These are phyloP conservation scores for Puccinellia tenuiflora DNA, from an alignment of 176 grass and related monocot genomes.

Conservation along the genomic window DNA sequence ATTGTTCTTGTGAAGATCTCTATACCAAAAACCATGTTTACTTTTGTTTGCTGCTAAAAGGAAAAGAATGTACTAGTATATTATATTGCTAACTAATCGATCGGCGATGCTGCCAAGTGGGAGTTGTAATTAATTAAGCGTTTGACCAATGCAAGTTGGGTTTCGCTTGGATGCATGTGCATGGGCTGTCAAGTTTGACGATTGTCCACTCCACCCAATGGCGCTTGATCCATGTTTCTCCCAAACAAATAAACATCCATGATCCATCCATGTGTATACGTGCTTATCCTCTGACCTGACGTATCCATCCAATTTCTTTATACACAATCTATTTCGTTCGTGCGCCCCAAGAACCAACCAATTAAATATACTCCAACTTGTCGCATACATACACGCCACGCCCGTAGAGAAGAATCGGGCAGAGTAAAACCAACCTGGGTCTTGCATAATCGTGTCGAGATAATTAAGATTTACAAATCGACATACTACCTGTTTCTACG, in stretches of 20 bases:
- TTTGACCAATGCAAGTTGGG: constrained; percentile 16
- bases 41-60: too few relatives aligned
- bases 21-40: not conserved
- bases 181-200: constrained; percentile 9
- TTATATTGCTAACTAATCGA: not conserved
- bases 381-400: too few relatives aligned
- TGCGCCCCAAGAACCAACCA: constrained; percentile 32
- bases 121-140: not conserved
- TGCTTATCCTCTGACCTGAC: not conserved
- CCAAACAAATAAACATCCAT: not conserved
- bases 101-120: not conserved
- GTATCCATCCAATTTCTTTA: not conserved
- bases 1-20: not conserved
- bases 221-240: not conserved
- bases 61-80: not conserved
- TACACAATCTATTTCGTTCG: not conserved
- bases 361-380: constrained; percentile 33
- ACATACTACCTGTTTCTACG: too few relatives aligned
- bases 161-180: not conserved
- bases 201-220: constrained; percentile 25
- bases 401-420: too few relatives aligned
- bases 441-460: too few relatives aligned
- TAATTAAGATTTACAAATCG: too few relatives aligned
- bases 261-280: not conserved
- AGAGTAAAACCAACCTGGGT: too few relatives aligned